Evolutionary conservation across 139 green algal genomes (phyloP).

Genomic region (Yamagishiella unicocca): DNA sequence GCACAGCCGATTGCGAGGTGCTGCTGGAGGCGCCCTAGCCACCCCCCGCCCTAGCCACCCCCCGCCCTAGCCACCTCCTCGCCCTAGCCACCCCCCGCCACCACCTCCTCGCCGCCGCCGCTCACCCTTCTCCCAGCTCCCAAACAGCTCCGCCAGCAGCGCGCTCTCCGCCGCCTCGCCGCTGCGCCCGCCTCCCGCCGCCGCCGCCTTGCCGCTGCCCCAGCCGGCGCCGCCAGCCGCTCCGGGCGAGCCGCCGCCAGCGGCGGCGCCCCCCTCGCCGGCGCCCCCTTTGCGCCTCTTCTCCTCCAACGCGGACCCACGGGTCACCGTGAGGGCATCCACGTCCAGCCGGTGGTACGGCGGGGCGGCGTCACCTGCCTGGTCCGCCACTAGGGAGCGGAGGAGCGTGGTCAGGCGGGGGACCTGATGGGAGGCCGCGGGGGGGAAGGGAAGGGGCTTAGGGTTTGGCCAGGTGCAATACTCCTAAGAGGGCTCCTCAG

Average conservation of each 20-base stretch:
- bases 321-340: neutral
- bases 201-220: neutral
- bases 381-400: constrained; percentile 52
- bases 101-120: too few species aligned
- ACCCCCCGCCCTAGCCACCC: too few species aligned
- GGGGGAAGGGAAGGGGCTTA: neutral
- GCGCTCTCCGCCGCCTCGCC: neutral
- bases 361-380: constrained; percentile 40
- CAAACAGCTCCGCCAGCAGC: constrained; percentile 19
- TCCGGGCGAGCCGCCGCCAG: neutral
- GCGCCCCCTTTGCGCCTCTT: constrained; percentile 30
- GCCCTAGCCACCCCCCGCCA: too few species aligned
- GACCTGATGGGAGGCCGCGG: constrained; percentile 36
- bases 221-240: neutral
- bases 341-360: constrained; percentile 52
- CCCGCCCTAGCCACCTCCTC: too few species aligned
- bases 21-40: too few species aligned
- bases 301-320: constrained; percentile 22
- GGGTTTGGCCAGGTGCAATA: too few species aligned
- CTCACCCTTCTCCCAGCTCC: constrained; percentile 1
- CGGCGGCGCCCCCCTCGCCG: neutral
- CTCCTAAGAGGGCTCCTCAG: too few species aligned
- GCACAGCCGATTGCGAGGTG: too few species aligned
- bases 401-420: constrained; percentile 75
- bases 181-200: neutral